Conservation (phyloP, 805 yeast genomes). For the Kazachstania kunashirensis region DNA sequence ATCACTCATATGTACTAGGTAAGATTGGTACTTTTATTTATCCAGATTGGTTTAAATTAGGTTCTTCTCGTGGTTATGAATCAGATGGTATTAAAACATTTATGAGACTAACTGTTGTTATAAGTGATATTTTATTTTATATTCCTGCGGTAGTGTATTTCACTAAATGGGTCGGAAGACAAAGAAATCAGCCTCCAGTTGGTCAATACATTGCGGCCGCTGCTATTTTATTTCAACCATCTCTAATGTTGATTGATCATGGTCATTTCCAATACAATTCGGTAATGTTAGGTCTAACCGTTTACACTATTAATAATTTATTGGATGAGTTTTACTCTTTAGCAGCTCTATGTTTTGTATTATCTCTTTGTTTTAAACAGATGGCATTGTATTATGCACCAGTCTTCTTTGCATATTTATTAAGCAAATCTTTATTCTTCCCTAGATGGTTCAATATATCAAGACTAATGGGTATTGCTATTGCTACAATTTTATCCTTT, state of each 20-base stretch:
- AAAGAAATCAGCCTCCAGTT: constrained; percentile 48
- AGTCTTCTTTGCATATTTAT: constrained; percentile 68
- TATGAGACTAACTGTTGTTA: constrained; percentile 73
- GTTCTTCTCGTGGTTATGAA: constrained; percentile 69
- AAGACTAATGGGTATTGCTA: constrained; percentile 51
- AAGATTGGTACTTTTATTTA: constrained; percentile 55
- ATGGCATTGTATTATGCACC: constrained; percentile 94
- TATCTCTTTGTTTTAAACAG: constrained; percentile 79
- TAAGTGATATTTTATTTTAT: constrained; percentile 65
- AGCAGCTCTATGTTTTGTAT: constrained; percentile 69
- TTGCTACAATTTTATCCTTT: constrained; percentile 52
- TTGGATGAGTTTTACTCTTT: constrained; percentile 51
- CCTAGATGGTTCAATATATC: constrained; percentile 41
- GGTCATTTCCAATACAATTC: constrained; percentile 96
- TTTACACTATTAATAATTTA: constrained; percentile 57
- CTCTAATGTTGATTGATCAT: constrained; percentile 77
- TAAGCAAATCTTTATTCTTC: constrained; percentile 39
- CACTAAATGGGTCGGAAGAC: constrained; percentile 60
- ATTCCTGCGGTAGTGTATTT: constrained; percentile 73
- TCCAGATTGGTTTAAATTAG: constrained; percentile 66
- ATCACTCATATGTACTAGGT: constrained; percentile 77
- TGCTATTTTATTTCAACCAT: constrained; percentile 76
- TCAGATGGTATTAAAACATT: constrained; percentile 51
- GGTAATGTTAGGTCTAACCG: constrained; percentile 83
- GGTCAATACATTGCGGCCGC: constrained; percentile 71